Conservation (phyloP, 495 filamentous ascomycete genomes). For the Achaetomiella virescens region DNA sequence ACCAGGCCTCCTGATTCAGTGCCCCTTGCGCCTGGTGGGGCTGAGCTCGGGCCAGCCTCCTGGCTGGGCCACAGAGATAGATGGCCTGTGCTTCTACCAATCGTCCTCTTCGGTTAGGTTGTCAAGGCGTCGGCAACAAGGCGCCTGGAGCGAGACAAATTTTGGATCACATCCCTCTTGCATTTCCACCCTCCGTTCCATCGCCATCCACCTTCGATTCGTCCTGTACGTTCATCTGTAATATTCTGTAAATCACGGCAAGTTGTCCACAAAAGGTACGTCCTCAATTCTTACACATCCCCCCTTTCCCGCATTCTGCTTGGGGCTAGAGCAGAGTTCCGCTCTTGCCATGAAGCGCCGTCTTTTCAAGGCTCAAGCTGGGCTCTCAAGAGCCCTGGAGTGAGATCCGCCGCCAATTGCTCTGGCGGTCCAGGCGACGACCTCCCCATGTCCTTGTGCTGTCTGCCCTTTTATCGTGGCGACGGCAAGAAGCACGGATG, state of each 20-base stretch:
- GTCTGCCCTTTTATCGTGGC: too few relatives aligned
- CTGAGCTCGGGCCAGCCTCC: background rate
- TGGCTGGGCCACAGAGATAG: background rate
- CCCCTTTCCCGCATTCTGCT: background rate
- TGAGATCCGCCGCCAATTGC: too few relatives aligned
- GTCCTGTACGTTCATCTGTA: conserved; percentile 19
- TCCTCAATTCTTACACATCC: background rate
- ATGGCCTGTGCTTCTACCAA: too few relatives aligned
- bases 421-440: too few relatives aligned
- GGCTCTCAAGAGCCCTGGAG: too few relatives aligned
- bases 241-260: background rate
- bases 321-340: background rate
- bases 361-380: too few relatives aligned
- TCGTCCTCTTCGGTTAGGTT: background rate
- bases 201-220: conserved; percentile 19
- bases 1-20: too few relatives aligned
- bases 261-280: conserved; percentile 6
- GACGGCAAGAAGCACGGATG: too few relatives aligned
- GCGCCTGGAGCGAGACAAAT: conserved; percentile 1
- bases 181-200: conserved; percentile 4
- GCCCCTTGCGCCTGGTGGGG: background rate
- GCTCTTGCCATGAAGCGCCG: background rate
- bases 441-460: too few relatives aligned
- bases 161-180: background rate
- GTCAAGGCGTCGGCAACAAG: background rate